phyloP scores from a whole-genome alignment of 768 basidiomycete genomes.

The Pleurotus pulmonarius region DNA sequence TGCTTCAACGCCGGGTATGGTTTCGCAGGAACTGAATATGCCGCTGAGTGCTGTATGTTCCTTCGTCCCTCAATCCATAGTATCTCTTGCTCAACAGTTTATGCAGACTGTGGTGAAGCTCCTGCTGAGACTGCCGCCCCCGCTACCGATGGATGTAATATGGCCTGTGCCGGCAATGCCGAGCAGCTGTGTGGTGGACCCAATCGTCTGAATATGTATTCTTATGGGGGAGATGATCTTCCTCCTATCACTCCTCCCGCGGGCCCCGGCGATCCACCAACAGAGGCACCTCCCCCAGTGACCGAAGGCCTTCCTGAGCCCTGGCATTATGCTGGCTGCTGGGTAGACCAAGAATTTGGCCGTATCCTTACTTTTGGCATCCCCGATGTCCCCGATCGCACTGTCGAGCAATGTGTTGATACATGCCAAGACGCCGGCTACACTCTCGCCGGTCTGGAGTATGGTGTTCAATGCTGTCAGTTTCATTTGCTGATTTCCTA shows the following conservation, averaged over 20 bases:
- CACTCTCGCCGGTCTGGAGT: constrained; percentile 7
- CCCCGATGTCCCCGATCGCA: background rate
- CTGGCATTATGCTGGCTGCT: background rate
- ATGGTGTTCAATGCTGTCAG: constrained; percentile 9
- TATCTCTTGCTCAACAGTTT: background rate
- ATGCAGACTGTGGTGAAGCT: constrained; percentile 9
- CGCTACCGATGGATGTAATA: constrained; percentile 10
- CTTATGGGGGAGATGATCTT: constrained; percentile 3
- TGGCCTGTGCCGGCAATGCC: constrained; percentile 13
- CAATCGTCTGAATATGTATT: constrained; percentile 9
- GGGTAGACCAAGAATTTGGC: constrained; percentile 5
- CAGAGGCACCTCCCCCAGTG: constrained; percentile 2
- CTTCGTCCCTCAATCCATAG: background rate
- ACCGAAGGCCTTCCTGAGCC: constrained; percentile 4
- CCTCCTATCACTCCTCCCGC: constrained; percentile 1
- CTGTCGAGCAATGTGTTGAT: constrained; percentile 7
- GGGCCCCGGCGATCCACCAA: background rate
- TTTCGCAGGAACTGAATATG: constrained; percentile 49
- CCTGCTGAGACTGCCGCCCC: constrained; percentile 5
- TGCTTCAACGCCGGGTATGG: constrained; percentile 24
- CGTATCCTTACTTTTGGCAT: background rate
- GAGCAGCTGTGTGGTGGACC: constrained; percentile 15
- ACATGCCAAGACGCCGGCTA: background rate
- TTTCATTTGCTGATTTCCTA: background rate
- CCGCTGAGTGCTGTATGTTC: constrained; percentile 6